phyloP scores from a whole-genome alignment of 306 rosid species.

The Lotus japonicus region DNA sequence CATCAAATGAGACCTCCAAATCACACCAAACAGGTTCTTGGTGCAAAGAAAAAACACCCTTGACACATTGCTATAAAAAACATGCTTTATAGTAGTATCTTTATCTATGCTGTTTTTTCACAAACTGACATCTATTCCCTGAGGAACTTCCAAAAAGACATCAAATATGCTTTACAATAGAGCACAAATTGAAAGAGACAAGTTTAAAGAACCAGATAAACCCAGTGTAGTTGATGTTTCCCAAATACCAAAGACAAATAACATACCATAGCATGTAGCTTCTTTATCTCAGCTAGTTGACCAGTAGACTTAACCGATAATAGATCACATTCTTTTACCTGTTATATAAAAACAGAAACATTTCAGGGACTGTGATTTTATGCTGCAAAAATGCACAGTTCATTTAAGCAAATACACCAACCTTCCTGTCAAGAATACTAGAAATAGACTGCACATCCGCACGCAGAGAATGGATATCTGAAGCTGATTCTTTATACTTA shows the following conservation, averaged over 20 bases:
- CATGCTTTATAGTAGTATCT: background rate
- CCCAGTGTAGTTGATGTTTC: background rate
- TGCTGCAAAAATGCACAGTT: constrained; percentile 8
- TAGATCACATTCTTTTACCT: constrained; percentile 72
- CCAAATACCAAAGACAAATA: background rate
- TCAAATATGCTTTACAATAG: background rate
- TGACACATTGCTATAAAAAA: background rate
- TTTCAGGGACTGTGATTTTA: constrained; percentile 19
- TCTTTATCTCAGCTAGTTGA: constrained; percentile 59
- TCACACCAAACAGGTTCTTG: too few species aligned
- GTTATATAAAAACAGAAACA: background rate
- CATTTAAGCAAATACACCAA: constrained; percentile 25
- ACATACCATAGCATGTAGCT: constrained; percentile 65
- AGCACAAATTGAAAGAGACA: background rate
- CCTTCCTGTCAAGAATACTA: constrained; percentile 79
- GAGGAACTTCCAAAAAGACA: background rate
- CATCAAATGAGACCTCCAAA: too few species aligned
- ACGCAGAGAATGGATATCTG: constrained; percentile 76
- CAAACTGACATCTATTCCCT: background rate
- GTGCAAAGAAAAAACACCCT: too few species aligned
- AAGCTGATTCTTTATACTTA: constrained; percentile 80
- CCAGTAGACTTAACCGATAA: constrained; percentile 47
- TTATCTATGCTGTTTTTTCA: background rate
- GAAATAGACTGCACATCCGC: constrained; percentile 80
- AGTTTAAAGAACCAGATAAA: background rate